phyloP scores from a whole-genome alignment of 805 yeast species.

The Cyberlindnera japonica region DNA sequence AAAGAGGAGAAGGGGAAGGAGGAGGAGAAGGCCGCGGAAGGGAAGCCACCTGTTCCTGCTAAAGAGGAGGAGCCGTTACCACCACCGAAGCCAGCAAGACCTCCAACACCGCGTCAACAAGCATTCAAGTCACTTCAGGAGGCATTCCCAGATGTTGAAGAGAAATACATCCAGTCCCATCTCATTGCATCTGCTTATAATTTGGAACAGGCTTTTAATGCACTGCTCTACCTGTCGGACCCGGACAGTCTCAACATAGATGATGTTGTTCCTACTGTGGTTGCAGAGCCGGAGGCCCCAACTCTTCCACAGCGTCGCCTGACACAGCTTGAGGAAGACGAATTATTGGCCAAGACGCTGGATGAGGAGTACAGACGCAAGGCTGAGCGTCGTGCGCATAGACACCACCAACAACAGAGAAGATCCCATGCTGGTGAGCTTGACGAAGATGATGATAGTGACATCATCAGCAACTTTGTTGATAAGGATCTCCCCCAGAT shows the following conservation, averaged over 20 bases:
- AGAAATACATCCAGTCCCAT: conserved; percentile 66
- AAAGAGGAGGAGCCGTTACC: conserved; percentile 26
- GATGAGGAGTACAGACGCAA: conserved; percentile 56
- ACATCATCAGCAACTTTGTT: conserved; percentile 54
- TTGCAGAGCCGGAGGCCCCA: conserved; percentile 19
- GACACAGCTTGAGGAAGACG: conserved; percentile 57
- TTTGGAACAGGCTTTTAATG: conserved; percentile 84
- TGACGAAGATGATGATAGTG: conserved; percentile 39
- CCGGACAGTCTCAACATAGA: conserved; percentile 51
- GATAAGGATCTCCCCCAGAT: conserved; percentile 55
- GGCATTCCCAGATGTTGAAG: conserved; percentile 82
- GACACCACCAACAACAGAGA: conserved; percentile 22
- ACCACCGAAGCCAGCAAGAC: conserved; percentile 55
- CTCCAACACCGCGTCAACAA: conserved; percentile 54
- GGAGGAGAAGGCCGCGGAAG: conserved; percentile 6
- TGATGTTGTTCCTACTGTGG: conserved; percentile 31
- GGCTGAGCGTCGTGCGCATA: conserved; percentile 27
- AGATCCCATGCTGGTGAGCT: conserved; percentile 3
- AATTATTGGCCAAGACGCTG: conserved; percentile 72
- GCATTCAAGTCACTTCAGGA: conserved; percentile 63
- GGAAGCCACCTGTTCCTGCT: conserved; percentile 8
- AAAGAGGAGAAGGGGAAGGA: conserved; percentile 7
- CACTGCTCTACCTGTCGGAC: conserved; percentile 75
- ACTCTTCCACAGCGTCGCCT: conserved; percentile 34
- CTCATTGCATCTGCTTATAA: conserved; percentile 82